phyloP scores from a whole-genome alignment of 208 protist genomes.

The Wallacemonas rigidus region DNA sequence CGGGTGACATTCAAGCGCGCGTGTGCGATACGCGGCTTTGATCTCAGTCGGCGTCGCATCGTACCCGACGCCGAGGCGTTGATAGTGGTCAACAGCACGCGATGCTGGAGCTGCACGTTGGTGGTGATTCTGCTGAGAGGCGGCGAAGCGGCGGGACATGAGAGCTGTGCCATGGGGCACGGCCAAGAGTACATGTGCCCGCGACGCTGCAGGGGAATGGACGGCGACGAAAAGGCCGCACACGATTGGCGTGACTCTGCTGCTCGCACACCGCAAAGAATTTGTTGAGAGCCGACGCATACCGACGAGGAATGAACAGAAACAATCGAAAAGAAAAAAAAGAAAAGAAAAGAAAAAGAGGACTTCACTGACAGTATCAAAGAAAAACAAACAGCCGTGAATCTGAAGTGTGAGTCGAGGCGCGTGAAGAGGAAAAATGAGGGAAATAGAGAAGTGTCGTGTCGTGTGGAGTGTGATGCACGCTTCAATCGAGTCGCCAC shows the following conservation, averaged over 20 bases:
- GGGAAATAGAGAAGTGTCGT: too few relatives aligned
- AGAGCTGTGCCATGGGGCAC: conserved; percentile 5
- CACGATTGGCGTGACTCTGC: too few relatives aligned
- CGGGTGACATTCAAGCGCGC: conserved; percentile 86
- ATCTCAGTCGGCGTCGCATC: conserved; percentile 85
- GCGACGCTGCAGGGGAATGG: too few relatives aligned
- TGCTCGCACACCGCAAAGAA: too few relatives aligned
- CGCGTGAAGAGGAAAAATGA: too few relatives aligned
- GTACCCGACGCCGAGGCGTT: conserved; percentile 54
- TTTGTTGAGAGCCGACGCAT: neutral
- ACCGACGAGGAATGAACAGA: neutral
- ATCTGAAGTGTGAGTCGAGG: too few relatives aligned
- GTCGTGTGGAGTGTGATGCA: too few relatives aligned
- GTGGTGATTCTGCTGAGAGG: conserved; percentile 19
- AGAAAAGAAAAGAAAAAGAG: neutral
- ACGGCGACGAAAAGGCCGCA: too few relatives aligned
- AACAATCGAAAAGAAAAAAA: neutral
- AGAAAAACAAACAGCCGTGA: too few relatives aligned
- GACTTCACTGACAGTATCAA: neutral
- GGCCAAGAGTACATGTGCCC: too few relatives aligned
- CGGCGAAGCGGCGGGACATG: conserved; percentile 5
- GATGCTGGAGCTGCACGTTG: conserved; percentile 9
- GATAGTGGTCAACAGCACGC: conserved; percentile 54
- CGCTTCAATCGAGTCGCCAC: too few relatives aligned
- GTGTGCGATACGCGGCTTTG: conserved; percentile 78